Conservation (phyloP, 2,329 filamentous ascomycete species). For the Alternaria incomplexa region DNA sequence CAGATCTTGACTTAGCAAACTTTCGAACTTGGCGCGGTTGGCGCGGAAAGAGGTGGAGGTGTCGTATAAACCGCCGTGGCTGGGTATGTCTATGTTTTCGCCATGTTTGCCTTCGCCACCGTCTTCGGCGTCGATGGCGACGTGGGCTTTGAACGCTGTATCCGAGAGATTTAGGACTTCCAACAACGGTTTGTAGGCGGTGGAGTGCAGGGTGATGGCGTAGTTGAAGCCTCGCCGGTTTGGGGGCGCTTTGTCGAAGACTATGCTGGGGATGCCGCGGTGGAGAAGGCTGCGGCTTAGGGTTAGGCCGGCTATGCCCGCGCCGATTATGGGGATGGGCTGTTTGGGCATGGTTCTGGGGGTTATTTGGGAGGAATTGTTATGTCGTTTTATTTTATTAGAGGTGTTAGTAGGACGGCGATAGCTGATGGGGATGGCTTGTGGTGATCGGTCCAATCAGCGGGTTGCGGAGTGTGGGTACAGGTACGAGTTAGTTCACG, state of each 20-base stretch:
- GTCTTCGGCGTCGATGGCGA: slow-evolving; percentile 40
- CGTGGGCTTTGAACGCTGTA: slow-evolving; percentile 31
- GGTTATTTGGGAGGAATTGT: background rate
- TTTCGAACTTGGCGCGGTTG: slow-evolving; percentile 46
- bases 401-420: background rate
- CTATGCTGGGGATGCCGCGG: slow-evolving; percentile 34
- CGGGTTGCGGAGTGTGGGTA: background rate
- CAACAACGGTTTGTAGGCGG: slow-evolving; percentile 42
- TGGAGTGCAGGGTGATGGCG: slow-evolving; percentile 48
- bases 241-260: slow-evolving; percentile 44
- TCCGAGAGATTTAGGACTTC: slow-evolving; percentile 41
- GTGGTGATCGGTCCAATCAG: background rate
- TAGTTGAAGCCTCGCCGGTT: slow-evolving; percentile 40
- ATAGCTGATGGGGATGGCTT: background rate
- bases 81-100: background rate
- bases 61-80: slow-evolving; percentile 5
- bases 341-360: slow-evolving; percentile 8
- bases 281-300: slow-evolving; percentile 46
- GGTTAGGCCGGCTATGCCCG: slow-evolving; percentile 54
- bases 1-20: slow-evolving; percentile 43
- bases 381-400: background rate
- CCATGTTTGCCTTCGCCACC: slow-evolving; percentile 32
- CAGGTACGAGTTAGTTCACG: too few relatives aligned
- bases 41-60: slow-evolving; percentile 35
- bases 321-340: slow-evolving; percentile 49